Percentiles rank a stretch among this genome's conserved stretches.
Evolutionary conservation across 2,329 filamentous ascomycete genomes (phyloP).

Genomic region (Diaporthe nobilis): DNA sequence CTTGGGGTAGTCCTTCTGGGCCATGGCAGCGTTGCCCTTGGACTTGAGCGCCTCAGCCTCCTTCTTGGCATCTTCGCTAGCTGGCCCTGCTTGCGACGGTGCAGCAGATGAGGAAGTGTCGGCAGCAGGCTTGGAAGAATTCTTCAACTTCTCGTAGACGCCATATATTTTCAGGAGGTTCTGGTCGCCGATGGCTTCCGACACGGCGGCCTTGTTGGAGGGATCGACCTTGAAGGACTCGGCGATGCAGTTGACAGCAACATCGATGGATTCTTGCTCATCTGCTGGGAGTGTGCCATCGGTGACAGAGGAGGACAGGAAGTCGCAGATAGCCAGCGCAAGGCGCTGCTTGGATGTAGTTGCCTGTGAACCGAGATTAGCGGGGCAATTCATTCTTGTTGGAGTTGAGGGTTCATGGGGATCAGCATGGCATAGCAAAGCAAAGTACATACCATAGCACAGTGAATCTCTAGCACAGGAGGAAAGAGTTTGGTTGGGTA

Average conservation of each 20-base stretch:
- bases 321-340: slow-evolving; percentile 97
- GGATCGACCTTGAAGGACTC: slow-evolving; percentile 97
- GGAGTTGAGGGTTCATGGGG: neutral
- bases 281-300: slow-evolving; percentile 92
- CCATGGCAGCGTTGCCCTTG: slow-evolving; percentile 95
- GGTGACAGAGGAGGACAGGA: slow-evolving; percentile 84
- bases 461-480: neutral
- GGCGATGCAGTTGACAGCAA: slow-evolving; percentile 93
- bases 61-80: slow-evolving; percentile 74
- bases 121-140: slow-evolving; percentile 56
- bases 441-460: slow-evolving; percentile 34
- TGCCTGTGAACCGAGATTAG: slow-evolving; percentile 50
- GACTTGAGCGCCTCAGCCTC: slow-evolving; percentile 92
- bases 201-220: slow-evolving; percentile 78
- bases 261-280: slow-evolving; percentile 93
- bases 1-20: slow-evolving; percentile 86
- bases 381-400: slow-evolving; percentile 11
- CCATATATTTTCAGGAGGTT: slow-evolving; percentile 92
- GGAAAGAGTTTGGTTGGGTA: neutral
- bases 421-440: neutral
- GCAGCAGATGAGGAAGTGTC: slow-evolving; percentile 58
- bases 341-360: slow-evolving; percentile 82
- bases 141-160: slow-evolving; percentile 95
- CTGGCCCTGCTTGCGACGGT: slow-evolving; percentile 54
- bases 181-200: slow-evolving; percentile 86